Evolutionary conservation across 129 eudicot genomes (phyloP).

Genomic region (Chrysanthemum makinoi): DNA sequence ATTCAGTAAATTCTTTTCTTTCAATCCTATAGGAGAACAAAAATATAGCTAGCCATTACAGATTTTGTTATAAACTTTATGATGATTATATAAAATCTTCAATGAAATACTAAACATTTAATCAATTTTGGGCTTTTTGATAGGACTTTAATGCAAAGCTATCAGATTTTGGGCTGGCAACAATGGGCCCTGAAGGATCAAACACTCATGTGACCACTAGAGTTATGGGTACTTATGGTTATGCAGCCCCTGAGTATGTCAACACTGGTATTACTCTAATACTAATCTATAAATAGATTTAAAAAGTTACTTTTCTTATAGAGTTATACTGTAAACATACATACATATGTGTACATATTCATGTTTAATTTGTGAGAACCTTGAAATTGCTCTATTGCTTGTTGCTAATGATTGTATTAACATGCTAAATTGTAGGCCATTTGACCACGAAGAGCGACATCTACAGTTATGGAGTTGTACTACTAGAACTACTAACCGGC

Average conservation of each 20-base stretch:
- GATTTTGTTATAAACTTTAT: background rate
- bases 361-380: background rate
- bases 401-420: background rate
- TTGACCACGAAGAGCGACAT: slow-evolving; percentile 87
- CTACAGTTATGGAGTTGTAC: slow-evolving; percentile 89
- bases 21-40: background rate
- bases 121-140: too few species aligned
- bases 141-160: slow-evolving; percentile 84
- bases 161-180: slow-evolving; percentile 84
- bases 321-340: too few species aligned
- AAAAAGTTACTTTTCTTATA: too few species aligned
- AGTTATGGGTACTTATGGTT: slow-evolving; percentile 92
- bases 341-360: too few species aligned
- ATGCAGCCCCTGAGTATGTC: slow-evolving; percentile 92
- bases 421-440: slow-evolving; percentile 53
- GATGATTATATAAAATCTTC: background rate
- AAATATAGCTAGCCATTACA: background rate
- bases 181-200: slow-evolving; percentile 93
- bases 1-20: slow-evolving; percentile 54
- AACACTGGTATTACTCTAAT: slow-evolving; percentile 55
- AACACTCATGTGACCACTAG: slow-evolving; percentile 84
- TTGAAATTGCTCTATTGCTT: background rate
- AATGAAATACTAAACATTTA: background rate
- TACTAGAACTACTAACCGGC: slow-evolving; percentile 79
- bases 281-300: too few species aligned